A percentile compares a stretch with the other conserved stretches of the same genome.
These are phyloP conservation scores for Penicillium tannophilum DNA, from an alignment of 495 filamentous ascomycete species.

Conservation along the genomic window DNA sequence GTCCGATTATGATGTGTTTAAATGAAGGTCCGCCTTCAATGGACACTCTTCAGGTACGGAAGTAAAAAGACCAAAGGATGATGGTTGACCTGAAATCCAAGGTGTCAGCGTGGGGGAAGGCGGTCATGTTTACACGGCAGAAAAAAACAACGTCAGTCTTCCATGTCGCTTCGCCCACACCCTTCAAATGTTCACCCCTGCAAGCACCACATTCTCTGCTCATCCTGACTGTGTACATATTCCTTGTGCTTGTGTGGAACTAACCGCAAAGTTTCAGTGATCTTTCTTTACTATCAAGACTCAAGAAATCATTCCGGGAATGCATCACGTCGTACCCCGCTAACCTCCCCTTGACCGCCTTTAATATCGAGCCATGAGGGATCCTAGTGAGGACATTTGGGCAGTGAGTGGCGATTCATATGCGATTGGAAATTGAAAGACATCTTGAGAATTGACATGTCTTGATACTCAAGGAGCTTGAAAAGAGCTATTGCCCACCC, in stretches of 20 bases:
- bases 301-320: not conserved
- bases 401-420: constrained; percentile 2
- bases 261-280: not conserved
- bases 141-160: not conserved
- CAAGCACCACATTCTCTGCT: not conserved
- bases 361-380: not conserved
- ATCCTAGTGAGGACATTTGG: not conserved
- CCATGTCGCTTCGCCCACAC: not conserved
- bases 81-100: not conserved
- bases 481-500: constrained; percentile 60
- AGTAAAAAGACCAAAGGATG: not conserved
- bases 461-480: constrained; percentile 34
- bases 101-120: not conserved
- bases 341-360: not conserved
- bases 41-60: no score
- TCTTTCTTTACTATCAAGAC: not conserved
- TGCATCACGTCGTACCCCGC: not conserved
- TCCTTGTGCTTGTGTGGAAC: not conserved
- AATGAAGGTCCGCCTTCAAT: no score
- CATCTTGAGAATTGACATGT: not conserved
- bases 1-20: no score
- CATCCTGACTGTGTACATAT: not conserved
- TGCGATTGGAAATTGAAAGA: not conserved
- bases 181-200: not conserved
- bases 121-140: not conserved